Base-by-base conservation (phyloP, 805 yeast species). In the Blastobotrys mokoenaii region DNA sequence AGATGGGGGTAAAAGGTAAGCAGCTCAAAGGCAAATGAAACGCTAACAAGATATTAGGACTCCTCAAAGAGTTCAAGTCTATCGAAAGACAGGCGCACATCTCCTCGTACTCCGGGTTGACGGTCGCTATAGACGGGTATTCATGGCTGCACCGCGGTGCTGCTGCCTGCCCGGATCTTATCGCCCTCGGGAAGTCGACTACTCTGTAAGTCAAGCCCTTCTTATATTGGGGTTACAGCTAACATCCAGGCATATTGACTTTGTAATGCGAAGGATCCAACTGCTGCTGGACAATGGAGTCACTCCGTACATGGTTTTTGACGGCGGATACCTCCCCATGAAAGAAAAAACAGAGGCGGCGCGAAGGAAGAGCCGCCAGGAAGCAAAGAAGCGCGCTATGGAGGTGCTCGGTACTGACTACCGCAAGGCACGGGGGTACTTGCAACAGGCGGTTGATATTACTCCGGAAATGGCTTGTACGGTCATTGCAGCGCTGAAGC, bases 71-170 rank as follows among this genome's bases (percentile, higher is more conserved):
- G 46, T 69, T 90, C 50, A 85, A 84, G 60, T 77, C 83, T 25
- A 82, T 85, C 36, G 93, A 84, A 55, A 72, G 73, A 44, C 71
- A 73, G 0, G 71, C 76, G 1, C 64, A 80, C 1, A 65, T 89
- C 39, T 72, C 74, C 45, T 65, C 74, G 31, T 85, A 78, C 60
- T 64, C 77, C 11, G 96, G 96, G 1, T 72, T 80, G 56, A 79
- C 84, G 0, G 66, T 89, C 37, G 99, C 95, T 0, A 81, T 93
- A n/a, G 99, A 93, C 60, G 89, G 95, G 0, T 93, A 87, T 58
- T 88, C 96, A 1, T 93, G 99, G 99, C 74, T 93, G 3, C 99
- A 93, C 64, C 76, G 85, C 51, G 89, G 93, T 3, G 80, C 85
- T 2, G 74, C 81, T 42, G 69, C 86, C 14, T 89, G 97, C 64